These are phyloP conservation scores for Naematelia encephala DNA, from an alignment of 768 basidiomycete species.

Conservation along the genomic window DNA sequence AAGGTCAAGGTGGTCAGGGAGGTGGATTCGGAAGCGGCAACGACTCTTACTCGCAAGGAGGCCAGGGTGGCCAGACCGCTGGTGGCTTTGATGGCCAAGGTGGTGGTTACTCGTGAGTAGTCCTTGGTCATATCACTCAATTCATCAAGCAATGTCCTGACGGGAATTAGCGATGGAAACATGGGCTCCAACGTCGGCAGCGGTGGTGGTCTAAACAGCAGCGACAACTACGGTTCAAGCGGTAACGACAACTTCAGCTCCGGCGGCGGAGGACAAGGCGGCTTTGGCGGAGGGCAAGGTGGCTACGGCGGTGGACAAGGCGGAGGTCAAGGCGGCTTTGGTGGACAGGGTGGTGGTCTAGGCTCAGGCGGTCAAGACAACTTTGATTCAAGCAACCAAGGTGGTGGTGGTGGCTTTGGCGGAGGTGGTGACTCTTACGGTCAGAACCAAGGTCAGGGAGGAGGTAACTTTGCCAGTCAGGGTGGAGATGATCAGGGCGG, in stretches of 20 bases:
- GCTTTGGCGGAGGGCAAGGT: slow-evolving; percentile 6
- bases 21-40: neutral
- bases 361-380: neutral
- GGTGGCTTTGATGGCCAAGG: slow-evolving; percentile 3
- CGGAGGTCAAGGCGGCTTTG: neutral
- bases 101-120: slow-evolving; percentile 6
- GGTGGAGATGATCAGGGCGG: neutral
- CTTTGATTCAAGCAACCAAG: neutral
- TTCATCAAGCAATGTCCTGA: too few species aligned
- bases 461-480: neutral
- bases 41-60: too few species aligned
- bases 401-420: neutral
- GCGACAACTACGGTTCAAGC: neutral
- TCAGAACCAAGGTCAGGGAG: neutral
- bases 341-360: neutral
- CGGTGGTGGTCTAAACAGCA: neutral
- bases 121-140: too few species aligned
- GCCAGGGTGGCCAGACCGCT: neutral
- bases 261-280: neutral
- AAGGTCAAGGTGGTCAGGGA: neutral
- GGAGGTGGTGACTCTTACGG: neutral
- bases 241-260: slow-evolving; percentile 1
- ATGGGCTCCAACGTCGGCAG: slow-evolving; percentile 1
- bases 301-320: neutral
- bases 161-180: neutral